These are phyloP conservation scores for Ogataea ganodermae DNA, from an alignment of 805 yeast genomes.

Conservation along the genomic window DNA sequence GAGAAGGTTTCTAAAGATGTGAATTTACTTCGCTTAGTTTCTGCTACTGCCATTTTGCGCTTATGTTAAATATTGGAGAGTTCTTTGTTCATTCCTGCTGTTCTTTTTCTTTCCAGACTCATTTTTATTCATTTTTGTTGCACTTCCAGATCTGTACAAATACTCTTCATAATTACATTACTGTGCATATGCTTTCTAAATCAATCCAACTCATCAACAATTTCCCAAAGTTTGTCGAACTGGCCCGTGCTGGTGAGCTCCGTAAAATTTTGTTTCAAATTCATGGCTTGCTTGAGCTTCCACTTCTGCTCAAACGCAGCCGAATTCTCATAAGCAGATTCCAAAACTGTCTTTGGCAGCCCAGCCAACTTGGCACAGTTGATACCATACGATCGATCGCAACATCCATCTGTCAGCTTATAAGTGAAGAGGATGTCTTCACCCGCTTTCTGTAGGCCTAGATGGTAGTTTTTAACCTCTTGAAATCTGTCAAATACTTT, in stretches of 20 bases:
- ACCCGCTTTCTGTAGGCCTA: slow-evolving; percentile 51
- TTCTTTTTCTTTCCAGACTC: background rate
- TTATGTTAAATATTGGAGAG: too few relatives aligned
- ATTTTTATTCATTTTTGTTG: background rate
- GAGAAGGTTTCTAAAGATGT: slow-evolving; percentile 34
- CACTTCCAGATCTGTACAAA: background rate
- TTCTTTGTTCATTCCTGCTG: background rate
- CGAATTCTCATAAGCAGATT: slow-evolving; percentile 45
- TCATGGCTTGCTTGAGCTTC: slow-evolving; percentile 20
- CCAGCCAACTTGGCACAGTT: slow-evolving; percentile 82
- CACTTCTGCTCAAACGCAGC: slow-evolving; percentile 23
- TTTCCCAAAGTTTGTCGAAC: slow-evolving; percentile 18
- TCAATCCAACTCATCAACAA: slow-evolving; percentile 25
- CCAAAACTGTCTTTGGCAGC: slow-evolving; percentile 49
- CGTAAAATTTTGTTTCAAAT: slow-evolving; percentile 9
- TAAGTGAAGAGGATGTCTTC: slow-evolving; percentile 51
- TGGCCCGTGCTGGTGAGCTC: slow-evolving; percentile 1
- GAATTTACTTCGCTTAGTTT: background rate
- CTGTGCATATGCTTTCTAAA: background rate
- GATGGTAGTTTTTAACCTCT: slow-evolving; percentile 61
- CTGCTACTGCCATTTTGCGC: background rate
- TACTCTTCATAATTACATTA: background rate
- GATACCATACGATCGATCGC: slow-evolving; percentile 74
- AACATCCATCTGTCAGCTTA: slow-evolving; percentile 48
- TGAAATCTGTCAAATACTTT: slow-evolving; percentile 47